phyloP scores from a whole-genome alignment of 768 basidiomycete species.

The Tylopilus subfusipes region DNA sequence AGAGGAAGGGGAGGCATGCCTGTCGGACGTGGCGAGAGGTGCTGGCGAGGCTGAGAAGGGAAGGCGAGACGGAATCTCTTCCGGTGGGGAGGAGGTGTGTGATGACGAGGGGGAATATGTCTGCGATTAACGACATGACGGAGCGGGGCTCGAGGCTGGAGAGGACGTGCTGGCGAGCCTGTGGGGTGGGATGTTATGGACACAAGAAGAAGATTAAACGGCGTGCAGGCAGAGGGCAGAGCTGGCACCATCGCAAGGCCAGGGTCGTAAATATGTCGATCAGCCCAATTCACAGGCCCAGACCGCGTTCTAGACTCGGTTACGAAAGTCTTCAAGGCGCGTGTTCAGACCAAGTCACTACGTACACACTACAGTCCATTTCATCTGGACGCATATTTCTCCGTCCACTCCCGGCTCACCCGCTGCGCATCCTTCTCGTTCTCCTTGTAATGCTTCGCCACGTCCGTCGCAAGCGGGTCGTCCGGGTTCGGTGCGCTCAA shows the following conservation, averaged over 20 bases:
- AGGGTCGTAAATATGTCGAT: constrained; percentile 19
- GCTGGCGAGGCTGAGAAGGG: constrained; percentile 24
- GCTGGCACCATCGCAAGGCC: constrained; percentile 1
- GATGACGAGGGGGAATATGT: constrained; percentile 35
- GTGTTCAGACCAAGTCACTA: constrained; percentile 1
- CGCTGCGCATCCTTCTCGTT: constrained; percentile 90
- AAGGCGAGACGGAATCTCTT: constrained; percentile 2
- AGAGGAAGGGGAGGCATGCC: constrained; percentile 32
- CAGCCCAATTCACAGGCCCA: constrained; percentile 21
- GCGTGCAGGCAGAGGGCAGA: constrained; percentile 12
- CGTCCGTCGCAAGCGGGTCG: constrained; percentile 90
- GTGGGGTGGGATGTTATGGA: constrained; percentile 2
- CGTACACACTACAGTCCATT: neutral
- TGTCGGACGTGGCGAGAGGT: constrained; percentile 27
- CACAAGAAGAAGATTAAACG: neutral
- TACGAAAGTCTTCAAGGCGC: constrained; percentile 9
- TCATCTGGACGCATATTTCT: constrained; percentile 63
- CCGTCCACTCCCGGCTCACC: constrained; percentile 95
- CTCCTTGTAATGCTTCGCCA: constrained; percentile 98
- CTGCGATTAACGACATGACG: constrained; percentile 32
- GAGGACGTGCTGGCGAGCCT: neutral
- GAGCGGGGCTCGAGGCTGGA: neutral
- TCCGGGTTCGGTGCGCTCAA: constrained; percentile 96
- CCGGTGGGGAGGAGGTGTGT: constrained; percentile 15
- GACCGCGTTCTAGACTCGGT: constrained; percentile 23